phyloP scores from a whole-genome alignment of 306 rosid genomes.

The Quercus variabilis region DNA sequence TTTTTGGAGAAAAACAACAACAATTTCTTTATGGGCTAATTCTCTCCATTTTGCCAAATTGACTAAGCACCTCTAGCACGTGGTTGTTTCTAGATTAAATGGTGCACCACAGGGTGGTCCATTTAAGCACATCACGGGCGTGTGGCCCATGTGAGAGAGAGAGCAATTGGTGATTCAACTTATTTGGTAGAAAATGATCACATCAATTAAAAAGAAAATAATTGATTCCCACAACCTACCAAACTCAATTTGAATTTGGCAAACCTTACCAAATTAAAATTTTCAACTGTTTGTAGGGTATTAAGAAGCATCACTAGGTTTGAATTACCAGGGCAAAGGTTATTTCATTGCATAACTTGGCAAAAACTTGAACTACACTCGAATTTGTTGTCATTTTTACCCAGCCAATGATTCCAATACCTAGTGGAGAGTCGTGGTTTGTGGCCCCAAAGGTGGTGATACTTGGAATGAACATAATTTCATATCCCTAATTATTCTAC shows the following conservation, averaged over 20 bases:
- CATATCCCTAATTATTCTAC: not conserved
- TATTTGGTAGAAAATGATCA: not conserved
- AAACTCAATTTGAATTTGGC: conserved; percentile 17
- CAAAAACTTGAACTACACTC: too few species aligned
- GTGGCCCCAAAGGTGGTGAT: not conserved
- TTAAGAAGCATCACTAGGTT: too few species aligned
- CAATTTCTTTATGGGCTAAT: not conserved
- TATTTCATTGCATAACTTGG: too few species aligned
- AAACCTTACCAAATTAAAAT: conserved; percentile 1
- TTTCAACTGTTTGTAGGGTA: not conserved
- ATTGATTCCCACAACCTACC: conserved; percentile 15
- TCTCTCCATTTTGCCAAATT: conserved; percentile 5
- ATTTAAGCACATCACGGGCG: conserved; percentile 3
- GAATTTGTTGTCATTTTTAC: too few species aligned
- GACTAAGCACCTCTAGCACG: conserved; percentile 20
- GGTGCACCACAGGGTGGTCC: conserved; percentile 23
- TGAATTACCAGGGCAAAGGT: too few species aligned
- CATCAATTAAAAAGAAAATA: not conserved
- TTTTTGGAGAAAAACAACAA: too few species aligned
- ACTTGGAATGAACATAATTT: not conserved
- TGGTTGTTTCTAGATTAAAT: conserved; percentile 17
- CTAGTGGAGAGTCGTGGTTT: too few species aligned
- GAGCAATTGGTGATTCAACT: conserved; percentile 6
- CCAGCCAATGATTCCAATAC: too few species aligned
- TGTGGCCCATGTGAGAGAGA: conserved; percentile 9